Evolutionary conservation across 768 basidiomycete species (phyloP).

Genomic region (Mycena metata): DNA sequence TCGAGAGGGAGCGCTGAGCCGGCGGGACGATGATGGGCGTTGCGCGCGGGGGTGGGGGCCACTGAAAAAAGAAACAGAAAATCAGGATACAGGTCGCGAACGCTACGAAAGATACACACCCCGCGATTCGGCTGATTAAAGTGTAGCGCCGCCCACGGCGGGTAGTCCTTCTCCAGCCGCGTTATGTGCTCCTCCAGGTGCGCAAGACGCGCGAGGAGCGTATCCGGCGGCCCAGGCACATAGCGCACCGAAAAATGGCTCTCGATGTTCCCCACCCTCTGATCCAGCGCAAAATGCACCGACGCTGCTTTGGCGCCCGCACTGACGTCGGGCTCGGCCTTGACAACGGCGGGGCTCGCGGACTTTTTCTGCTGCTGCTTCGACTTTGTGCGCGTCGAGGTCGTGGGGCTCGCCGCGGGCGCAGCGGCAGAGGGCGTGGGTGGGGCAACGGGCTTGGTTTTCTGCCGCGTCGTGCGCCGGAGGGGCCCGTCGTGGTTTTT

Average conservation of each 20-base stretch:
- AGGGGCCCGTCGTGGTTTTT: conserved; percentile 86
- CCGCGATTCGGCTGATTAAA: conserved; percentile 88
- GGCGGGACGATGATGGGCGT: conserved; percentile 86
- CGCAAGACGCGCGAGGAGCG: conserved; percentile 73
- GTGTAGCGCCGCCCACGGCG: conserved; percentile 90
- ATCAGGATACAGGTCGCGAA: neutral
- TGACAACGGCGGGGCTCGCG: conserved; percentile 18
- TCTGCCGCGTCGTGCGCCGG: conserved; percentile 59
- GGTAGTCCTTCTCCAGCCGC: conserved; percentile 83
- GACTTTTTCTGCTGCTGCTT: conserved; percentile 30
- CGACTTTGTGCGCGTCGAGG: conserved; percentile 29
- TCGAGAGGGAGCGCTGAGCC: conserved; percentile 57
- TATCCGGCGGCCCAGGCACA: conserved; percentile 79
- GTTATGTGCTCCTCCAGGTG: conserved; percentile 85
- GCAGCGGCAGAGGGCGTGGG: conserved; percentile 23
- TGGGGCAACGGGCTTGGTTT: conserved; percentile 18
- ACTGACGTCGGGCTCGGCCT: conserved; percentile 9
- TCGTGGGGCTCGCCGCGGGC: conserved; percentile 8
- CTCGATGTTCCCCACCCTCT: conserved; percentile 77
- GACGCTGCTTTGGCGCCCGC: neutral
- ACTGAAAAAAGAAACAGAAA: conserved; percentile 56
- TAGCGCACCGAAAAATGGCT: conserved; percentile 80
- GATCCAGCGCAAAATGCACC: conserved; percentile 71
- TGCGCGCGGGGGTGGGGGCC: conserved; percentile 86
- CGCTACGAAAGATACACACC: conserved; percentile 59